Evolutionary conservation across 2,329 filamentous ascomycete species (phyloP), one percentile per base, ranked within the genome.

Genomic region (Monilinia fructicola): DNA sequence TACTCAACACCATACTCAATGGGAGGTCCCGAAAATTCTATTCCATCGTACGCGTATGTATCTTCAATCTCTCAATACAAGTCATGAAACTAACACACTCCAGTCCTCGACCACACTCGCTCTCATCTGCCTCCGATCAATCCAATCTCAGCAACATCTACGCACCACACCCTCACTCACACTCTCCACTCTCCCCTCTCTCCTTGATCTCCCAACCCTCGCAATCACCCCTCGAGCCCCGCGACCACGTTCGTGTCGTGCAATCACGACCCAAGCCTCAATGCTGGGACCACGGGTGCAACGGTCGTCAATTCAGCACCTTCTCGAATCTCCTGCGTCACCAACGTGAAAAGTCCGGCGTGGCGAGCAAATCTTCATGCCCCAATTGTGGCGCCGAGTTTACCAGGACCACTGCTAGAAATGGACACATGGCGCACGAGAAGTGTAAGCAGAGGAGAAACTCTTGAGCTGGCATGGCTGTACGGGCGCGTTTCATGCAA

Each of bases 241-340:
- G 38, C 35, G 79, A 79, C 58, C 78, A 87, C 71, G 87, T 91
- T 50, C 84, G 90, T 67, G 86, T 93, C 21, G 83, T 93, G 23
- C 89, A 90, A 77, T 88, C 87, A 72, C 85, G 91, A 71, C 92
- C 92, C n/a, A 96, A 96, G 79, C 93, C 93, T 55, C 92, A 96
- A 77, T 97, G 94, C 78, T 98, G 92, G 91, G 94, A 97, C 69
- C 94, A 98, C 75, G 94, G 93, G 14, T 98, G 94, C 82, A 97
- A 97, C 74, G 94, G 94, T 26, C 88, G 93, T 40, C 91, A 96
- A 75, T 98, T 98, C 76, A 96, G 92, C 23, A 97, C 94, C 4
- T 97, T 97, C 77, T 97, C 93, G 84, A 97, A 97, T 76, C 85
- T 97, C 4, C 82, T 97, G 48, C 85, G 94, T 69, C 94, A 98